Conservation (phyloP, 352 stramenopile genomes). For the Globisporangium ultimum region DNA sequence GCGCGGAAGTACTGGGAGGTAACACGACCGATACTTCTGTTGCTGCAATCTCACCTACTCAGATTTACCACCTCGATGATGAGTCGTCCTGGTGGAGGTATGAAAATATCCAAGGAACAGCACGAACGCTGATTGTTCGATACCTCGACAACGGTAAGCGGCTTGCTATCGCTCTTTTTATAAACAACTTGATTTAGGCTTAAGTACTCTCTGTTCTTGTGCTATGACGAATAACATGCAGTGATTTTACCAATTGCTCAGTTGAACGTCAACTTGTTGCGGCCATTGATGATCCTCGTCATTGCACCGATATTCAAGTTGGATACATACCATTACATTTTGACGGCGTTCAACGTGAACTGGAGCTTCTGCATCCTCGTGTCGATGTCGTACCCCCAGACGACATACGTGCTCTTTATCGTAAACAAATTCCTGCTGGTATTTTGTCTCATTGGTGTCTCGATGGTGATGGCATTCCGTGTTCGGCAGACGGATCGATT, state of each 20-base stretch:
- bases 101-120: slow-evolving; percentile 47
- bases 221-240: not conserved
- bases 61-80: slow-evolving; percentile 28
- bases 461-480: slow-evolving; percentile 55
- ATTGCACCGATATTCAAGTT: slow-evolving; percentile 71
- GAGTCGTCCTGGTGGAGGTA: slow-evolving; percentile 58
- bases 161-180: not conserved
- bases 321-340: slow-evolving; percentile 67
- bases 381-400: slow-evolving; percentile 57
- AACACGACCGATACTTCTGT: slow-evolving; percentile 3
- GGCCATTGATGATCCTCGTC: slow-evolving; percentile 57
- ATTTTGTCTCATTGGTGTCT: slow-evolving; percentile 51
- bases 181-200: no score
- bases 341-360: slow-evolving; percentile 59
- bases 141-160: slow-evolving; percentile 51
- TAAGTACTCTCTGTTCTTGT: not conserved
- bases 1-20: not conserved
- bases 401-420: slow-evolving; percentile 53
- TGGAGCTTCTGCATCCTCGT: slow-evolving; percentile 66
- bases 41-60: not conserved
- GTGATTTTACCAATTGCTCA: slow-evolving; percentile 66
- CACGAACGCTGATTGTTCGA: slow-evolving; percentile 30
- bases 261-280: slow-evolving; percentile 66
- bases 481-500: slow-evolving; percentile 76
- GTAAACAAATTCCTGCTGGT: slow-evolving; percentile 74